phyloP scores from a whole-genome alignment of 2,329 filamentous ascomycete genomes.

The Arthrobotrys conoides region DNA sequence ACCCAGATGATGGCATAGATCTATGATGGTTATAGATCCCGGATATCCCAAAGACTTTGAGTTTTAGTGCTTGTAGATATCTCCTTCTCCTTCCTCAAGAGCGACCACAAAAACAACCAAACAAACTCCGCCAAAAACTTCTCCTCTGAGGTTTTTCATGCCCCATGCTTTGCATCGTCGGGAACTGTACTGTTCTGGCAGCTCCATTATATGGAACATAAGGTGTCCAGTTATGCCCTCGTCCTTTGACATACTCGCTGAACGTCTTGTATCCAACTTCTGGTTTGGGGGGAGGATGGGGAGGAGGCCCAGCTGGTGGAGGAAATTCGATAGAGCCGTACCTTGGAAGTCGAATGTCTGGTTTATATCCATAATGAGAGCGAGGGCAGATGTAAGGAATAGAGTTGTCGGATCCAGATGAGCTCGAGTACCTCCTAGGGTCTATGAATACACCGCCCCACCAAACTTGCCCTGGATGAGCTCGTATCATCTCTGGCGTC shows the following conservation, averaged over 20 bases:
- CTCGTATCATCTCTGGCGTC: constrained; percentile 10
- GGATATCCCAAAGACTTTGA: not conserved
- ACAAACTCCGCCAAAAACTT: constrained; percentile 22
- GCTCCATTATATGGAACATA: constrained; percentile 43
- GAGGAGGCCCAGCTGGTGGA: not conserved
- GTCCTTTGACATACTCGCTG: constrained; percentile 24
- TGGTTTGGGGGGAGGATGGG: not conserved
- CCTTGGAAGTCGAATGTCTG: constrained; percentile 44
- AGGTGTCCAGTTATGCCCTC: constrained; percentile 26
- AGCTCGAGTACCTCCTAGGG: constrained; percentile 19
- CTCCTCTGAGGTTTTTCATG: constrained; percentile 16
- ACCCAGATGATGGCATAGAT: constrained; percentile 33
- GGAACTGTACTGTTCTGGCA: constrained; percentile 27
- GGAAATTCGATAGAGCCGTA: constrained; percentile 35
- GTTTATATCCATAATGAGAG: constrained; percentile 38
- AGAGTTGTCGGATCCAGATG: constrained; percentile 16
- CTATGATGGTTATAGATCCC: constrained; percentile 28
- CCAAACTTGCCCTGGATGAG: constrained; percentile 20
- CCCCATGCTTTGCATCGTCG: constrained; percentile 12
- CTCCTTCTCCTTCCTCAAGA: constrained; percentile 5
- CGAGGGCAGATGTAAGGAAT: constrained; percentile 53
- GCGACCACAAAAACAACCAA: constrained; percentile 24
- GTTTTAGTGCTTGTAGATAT: constrained; percentile 30
- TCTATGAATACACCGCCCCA: constrained; percentile 42
- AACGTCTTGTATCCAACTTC: constrained; percentile 25